Evolutionary conservation across 257 asterid species (phyloP), one percentile per base, ranked within the genome.

Genomic region (Nicotiana otophora): DNA sequence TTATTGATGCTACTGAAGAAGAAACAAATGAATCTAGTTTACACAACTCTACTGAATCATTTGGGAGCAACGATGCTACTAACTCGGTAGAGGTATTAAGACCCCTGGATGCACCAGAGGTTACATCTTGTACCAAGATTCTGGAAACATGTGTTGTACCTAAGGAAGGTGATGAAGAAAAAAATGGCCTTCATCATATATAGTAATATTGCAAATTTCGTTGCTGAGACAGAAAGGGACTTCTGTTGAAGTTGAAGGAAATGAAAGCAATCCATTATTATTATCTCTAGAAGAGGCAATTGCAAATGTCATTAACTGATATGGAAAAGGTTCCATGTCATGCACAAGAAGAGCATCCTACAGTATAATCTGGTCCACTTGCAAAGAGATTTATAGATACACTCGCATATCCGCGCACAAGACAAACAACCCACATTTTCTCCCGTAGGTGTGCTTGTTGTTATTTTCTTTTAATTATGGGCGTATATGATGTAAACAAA

Each of bases 351-450:
- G 15, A 54, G 60, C 19, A 5, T 11, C 23, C 89, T 0, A 81
- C 88, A 82, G 67, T 88, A 65, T 83, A 92, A 72, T 76, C 92
- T 55, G 95, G 97, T 30, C 9, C n/a, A 6, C 30, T 48, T 39
- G n/a, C 34, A 39, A 17, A 42, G 19, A 17, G 5, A 10, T 20
- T 31, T 31, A 31, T 31, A 31, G 34, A 31, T 31, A 31, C 33
- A 31, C 33, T 31, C 33, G 4, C 4, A 31, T 31, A 31, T 31
- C 4, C 34, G 34, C 34, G 5, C 34, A 31, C 34, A 31, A 31
- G 34, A 31, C 34, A 31, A 31, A 31, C 34, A 31, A 31, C 34
- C 34, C 4, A 31, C 34, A 31, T 31, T 31, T 31, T 31, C 34
- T 31, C 34, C 34, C 34, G 34, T 31, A 31, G 34, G 34, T 31